Evolutionary conservation across 1,284 basidiomycete species (phyloP), one percentile per base, ranked within the genome.

Genomic region (Trametes hirsuta): DNA sequence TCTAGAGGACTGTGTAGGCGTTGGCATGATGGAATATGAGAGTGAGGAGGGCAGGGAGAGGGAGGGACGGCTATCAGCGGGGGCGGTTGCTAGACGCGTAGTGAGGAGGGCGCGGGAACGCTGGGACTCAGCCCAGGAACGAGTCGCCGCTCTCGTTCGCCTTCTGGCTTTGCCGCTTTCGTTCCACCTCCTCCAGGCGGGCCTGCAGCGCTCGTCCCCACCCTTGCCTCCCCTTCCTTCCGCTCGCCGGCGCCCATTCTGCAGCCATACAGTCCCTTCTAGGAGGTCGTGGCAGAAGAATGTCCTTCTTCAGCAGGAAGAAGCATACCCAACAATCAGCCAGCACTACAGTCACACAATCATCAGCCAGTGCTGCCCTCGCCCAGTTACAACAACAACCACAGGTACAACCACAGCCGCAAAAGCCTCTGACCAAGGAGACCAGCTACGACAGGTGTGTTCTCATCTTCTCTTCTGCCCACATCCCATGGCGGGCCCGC

Each of bases 291-390:
- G 72, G 84, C 66, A 79, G 86, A 77, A 88, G 87, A 85, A 93
- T 92, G 91, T 90, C 88, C 83, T 93, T 91, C 88, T 93, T 93
- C 84, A 88, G 84, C 53, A 84, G 89, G 84, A 92, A 87, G 88
- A 91, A 89, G 82, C 81, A 85, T 70, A 68, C 71, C 63, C 74
- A 76, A 71, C 74, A 66, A 68, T 72, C 64, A 55, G 73, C 61
- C 75, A 77, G 65, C 48, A 66, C 82, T 22, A 76, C 75, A 67
- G 83, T 87, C 84, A 77, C 82, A 12, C 84, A 85, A 74, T 83
- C 86, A 41, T 81, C 86, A 34, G 64, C 59, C 41, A 84, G 82
- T 66, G 84, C 87, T 72, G 84, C 86, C 49, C 79, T 88, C 21
- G 84, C 86, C 46, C 86, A 69, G 62, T 67, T 68, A 47, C 72